Conservation (phyloP, 306 rosid genomes). For the Castanopsis chinensis region DNA sequence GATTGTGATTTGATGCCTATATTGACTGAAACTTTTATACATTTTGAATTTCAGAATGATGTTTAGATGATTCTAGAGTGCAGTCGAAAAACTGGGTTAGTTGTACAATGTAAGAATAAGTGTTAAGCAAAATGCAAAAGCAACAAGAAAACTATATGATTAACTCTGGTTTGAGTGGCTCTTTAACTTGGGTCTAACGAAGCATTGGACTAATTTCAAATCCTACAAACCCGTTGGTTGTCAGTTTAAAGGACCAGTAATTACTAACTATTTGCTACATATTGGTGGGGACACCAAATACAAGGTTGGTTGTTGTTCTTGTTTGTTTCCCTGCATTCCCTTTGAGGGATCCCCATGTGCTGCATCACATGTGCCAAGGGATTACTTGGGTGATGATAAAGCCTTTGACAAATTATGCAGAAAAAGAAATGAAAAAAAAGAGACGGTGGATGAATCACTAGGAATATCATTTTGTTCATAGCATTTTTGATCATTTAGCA, state of each 20-base stretch:
- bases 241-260: too few species aligned
- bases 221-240: too few species aligned
- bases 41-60: background rate
- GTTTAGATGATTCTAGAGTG: background rate
- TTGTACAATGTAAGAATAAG: background rate
- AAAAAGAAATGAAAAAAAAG: background rate
- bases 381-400: background rate
- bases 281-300: too few species aligned
- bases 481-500: background rate
- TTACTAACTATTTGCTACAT: too few species aligned
- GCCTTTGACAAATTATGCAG: background rate
- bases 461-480: background rate
- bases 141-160: background rate
- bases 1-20: background rate
- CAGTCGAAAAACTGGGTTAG: background rate
- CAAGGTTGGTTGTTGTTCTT: too few species aligned
- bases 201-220: background rate
- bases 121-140: background rate
- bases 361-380: background rate
- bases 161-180: background rate
- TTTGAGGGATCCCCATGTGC: too few species aligned
- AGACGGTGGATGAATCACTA: background rate
- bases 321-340: too few species aligned
- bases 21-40: background rate
- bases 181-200: background rate